Evolutionary conservation across 2,329 filamentous ascomycete species (phyloP).

Genomic region (Akanthomyces muscarius): DNA sequence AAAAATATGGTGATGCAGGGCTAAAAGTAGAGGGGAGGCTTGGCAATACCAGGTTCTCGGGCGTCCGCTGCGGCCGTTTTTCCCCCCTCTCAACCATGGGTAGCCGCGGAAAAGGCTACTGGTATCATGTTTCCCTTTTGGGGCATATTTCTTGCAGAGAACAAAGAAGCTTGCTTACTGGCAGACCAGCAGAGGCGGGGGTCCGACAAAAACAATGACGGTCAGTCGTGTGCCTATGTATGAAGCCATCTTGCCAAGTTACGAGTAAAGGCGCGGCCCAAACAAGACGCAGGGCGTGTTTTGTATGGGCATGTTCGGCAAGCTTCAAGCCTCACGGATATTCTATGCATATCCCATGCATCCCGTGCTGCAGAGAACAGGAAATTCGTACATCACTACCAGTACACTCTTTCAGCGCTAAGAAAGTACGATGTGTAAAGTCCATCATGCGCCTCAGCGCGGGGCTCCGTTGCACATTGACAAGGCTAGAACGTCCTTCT

Average conservation of each 20-base stretch:
- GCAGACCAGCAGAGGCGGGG: too few species aligned
- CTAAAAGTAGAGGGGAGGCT: background rate
- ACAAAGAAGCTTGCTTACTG: background rate
- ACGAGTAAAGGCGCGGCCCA: too few species aligned
- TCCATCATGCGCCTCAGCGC: background rate
- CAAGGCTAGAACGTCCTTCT: background rate
- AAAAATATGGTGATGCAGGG: background rate
- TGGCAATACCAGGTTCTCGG: slow-evolving; percentile 4
- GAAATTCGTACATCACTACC: background rate
- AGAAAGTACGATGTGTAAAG: background rate
- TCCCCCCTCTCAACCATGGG: background rate
- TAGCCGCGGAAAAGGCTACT: background rate
- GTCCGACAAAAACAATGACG: too few species aligned
- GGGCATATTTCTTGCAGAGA: background rate
- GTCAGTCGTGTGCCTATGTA: too few species aligned
- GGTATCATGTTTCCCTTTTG: background rate
- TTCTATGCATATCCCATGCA: background rate
- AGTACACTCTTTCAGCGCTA: background rate
- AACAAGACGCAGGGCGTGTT: background rate
- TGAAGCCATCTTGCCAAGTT: too few species aligned
- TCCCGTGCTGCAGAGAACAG: background rate
- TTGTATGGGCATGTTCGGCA: background rate
- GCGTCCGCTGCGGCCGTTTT: background rate
- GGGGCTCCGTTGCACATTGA: background rate
- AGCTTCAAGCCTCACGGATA: background rate